A percentile compares a stretch with the other conserved stretches of the same genome.
Evolutionary conservation across 2,329 filamentous ascomycete species (phyloP).

Genomic region (Sclerotinia subarctica): DNA sequence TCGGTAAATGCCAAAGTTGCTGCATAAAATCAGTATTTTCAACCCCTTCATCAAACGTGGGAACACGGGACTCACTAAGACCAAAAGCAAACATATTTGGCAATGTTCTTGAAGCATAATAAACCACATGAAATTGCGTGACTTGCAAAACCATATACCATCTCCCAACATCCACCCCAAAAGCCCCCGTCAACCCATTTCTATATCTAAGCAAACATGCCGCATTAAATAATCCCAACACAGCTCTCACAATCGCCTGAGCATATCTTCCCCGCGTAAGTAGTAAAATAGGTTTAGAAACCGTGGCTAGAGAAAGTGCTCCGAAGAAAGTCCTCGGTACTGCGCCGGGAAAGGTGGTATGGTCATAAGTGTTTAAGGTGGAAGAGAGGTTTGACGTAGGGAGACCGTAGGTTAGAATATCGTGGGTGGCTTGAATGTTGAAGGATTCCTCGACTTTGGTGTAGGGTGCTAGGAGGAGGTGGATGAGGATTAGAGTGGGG

Average conservation of each 20-base stretch:
- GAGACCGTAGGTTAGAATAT: conserved; percentile 78
- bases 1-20: conserved; percentile 60
- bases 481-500: conserved; percentile 61
- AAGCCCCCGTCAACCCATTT: conserved; percentile 59
- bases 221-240: conserved; percentile 76
- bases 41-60: not conserved
- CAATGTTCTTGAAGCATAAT: conserved; percentile 85
- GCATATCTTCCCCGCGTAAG: conserved; percentile 54
- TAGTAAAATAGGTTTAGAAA: conserved; percentile 64
- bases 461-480: conserved; percentile 75
- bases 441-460: conserved; percentile 99
- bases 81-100: conserved; percentile 97
- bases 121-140: conserved; percentile 88
- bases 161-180: conserved; percentile 63
- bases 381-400: conserved; percentile 54
- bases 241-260: conserved; percentile 65
- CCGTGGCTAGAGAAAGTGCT: conserved; percentile 68
- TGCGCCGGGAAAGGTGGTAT: conserved; percentile 83
- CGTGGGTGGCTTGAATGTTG: conserved; percentile 91
- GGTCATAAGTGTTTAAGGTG: conserved; percentile 72
- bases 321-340: conserved; percentile 91
- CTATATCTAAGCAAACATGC: conserved; percentile 64
- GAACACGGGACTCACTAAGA: conserved; percentile 58
- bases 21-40: conserved; percentile 37
- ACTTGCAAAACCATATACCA: conserved; percentile 80